Conservation (phyloP, 225 moss, liverwort and hornwort species). For the Lunularia cruciata region DNA sequence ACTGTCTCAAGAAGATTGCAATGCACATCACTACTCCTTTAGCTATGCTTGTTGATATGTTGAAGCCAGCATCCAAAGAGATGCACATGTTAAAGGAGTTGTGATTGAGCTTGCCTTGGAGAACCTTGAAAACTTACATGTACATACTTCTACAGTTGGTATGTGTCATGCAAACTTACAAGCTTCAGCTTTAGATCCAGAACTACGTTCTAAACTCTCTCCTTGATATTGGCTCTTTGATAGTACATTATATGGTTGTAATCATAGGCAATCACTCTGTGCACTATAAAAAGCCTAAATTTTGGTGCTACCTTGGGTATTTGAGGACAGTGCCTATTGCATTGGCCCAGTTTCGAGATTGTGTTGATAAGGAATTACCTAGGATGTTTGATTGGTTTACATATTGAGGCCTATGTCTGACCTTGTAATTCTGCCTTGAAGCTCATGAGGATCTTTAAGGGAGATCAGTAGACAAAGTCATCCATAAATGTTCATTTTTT, state of each 20-base stretch:
- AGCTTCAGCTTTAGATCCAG: too few species aligned
- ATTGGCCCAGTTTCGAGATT: constrained; percentile 55
- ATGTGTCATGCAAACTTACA: too few species aligned
- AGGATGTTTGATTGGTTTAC: constrained; percentile 92
- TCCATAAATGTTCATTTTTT: too few species aligned
- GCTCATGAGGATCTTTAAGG: too few species aligned
- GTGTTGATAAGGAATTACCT: constrained; percentile 74
- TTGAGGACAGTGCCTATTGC: constrained; percentile 51
- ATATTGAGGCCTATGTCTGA: too few species aligned
- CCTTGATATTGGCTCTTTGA: background rate
- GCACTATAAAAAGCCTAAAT: constrained; percentile 61
- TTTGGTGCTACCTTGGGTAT: constrained; percentile 71
- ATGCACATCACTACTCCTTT: constrained; percentile 60
- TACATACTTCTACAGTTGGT: constrained; percentile 67
- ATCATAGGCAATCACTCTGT: constrained; percentile 74
- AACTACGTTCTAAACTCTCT: too few species aligned
- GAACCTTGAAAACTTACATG: constrained; percentile 72
- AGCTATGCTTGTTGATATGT: constrained; percentile 34
- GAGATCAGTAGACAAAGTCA: too few species aligned
- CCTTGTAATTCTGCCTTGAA: too few species aligned
- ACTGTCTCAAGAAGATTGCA: constrained; percentile 64
- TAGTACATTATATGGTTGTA: too few species aligned
- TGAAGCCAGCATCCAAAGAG: constrained; percentile 46
- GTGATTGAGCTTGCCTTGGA: constrained; percentile 60
- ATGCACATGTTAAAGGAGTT: constrained; percentile 50